These are phyloP conservation scores for Phtheirospermum japonicum DNA, from an alignment of 257 asterid species.

Conservation along the genomic window DNA sequence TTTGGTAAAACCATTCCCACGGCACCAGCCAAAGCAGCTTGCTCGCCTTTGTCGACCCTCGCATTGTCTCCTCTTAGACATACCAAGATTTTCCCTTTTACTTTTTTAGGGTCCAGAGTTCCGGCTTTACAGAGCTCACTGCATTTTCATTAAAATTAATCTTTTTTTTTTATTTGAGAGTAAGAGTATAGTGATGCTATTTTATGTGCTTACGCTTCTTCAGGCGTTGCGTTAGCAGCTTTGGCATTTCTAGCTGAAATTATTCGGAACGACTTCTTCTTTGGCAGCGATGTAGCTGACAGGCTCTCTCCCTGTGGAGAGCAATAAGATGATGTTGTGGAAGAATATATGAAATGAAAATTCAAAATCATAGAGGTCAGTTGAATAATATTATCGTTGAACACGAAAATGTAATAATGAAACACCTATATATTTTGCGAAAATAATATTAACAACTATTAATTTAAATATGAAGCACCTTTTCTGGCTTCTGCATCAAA, in stretches of 20 bases:
- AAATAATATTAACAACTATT: no score
- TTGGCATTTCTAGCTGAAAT: slow-evolving; percentile 56
- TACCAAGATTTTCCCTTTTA: slow-evolving; percentile 76
- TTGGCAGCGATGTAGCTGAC: slow-evolving; percentile 43
- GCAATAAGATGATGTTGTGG: no score
- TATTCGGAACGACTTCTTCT: slow-evolving; percentile 41
- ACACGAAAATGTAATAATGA: no score
- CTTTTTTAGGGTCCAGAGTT: slow-evolving; percentile 68
- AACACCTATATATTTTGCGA: background rate
- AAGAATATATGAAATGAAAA: no score
- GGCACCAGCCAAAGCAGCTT: slow-evolving; percentile 79
- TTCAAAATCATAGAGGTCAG: no score
- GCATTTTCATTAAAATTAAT: slow-evolving; percentile 10
- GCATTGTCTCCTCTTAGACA: slow-evolving; percentile 77
- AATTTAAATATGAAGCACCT: no score
- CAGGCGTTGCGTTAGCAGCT: slow-evolving; percentile 41
- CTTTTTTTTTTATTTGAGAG: background rate
- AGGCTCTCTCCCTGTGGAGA: slow-evolving; percentile 73
- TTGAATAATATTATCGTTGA: no score
- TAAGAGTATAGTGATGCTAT: background rate
- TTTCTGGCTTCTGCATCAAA: no score
- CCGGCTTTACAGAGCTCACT: slow-evolving; percentile 67
- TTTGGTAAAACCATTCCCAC: slow-evolving; percentile 84
- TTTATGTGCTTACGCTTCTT: slow-evolving; percentile 59
- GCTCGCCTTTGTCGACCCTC: slow-evolving; percentile 69